phyloP scores from a whole-genome alignment of 169 alveolate genomes.

The Cystoisospora suis region DNA sequence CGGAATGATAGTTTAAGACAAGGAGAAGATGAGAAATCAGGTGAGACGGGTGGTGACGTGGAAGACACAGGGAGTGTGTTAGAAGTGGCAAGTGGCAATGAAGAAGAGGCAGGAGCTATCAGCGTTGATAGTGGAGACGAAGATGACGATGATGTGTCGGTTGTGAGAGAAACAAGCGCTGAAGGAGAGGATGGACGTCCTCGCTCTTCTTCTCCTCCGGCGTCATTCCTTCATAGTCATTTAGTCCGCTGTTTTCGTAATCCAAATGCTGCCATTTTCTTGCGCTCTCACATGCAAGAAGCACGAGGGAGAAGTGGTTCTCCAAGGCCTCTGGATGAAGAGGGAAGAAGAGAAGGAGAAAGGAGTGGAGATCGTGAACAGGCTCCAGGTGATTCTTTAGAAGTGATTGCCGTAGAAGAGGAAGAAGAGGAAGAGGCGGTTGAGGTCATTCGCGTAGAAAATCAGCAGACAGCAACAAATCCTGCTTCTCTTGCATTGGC shows the following conservation, averaged over 20 bases:
- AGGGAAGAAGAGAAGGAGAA: not conserved
- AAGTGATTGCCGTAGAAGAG: not conserved
- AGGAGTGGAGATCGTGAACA: not conserved
- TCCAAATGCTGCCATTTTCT: too few species aligned
- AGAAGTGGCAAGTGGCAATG: not conserved
- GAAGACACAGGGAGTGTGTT: not conserved
- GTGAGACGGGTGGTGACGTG: too few species aligned
- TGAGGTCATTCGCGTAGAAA: not conserved
- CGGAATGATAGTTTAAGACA: not conserved
- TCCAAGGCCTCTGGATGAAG: not conserved
- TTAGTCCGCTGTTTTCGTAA: not conserved
- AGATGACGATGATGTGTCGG: not conserved
- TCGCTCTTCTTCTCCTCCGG: not conserved
- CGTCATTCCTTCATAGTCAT: not conserved
- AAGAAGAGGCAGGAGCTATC: not conserved
- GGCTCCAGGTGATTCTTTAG: not conserved
- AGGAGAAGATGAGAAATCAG: not conserved
- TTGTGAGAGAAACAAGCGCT: not conserved
- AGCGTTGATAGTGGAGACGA: slow-evolving; percentile 15
- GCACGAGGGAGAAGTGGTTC: not conserved
- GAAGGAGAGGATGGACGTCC: not conserved
- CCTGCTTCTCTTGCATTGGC: not conserved
- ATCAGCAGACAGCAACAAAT: not conserved
- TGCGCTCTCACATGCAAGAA: too few species aligned
- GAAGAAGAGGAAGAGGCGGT: slow-evolving; percentile 21